phyloP scores from a whole-genome alignment of 2,329 filamentous ascomycete species.

The Stachybotrys echinatus region DNA sequence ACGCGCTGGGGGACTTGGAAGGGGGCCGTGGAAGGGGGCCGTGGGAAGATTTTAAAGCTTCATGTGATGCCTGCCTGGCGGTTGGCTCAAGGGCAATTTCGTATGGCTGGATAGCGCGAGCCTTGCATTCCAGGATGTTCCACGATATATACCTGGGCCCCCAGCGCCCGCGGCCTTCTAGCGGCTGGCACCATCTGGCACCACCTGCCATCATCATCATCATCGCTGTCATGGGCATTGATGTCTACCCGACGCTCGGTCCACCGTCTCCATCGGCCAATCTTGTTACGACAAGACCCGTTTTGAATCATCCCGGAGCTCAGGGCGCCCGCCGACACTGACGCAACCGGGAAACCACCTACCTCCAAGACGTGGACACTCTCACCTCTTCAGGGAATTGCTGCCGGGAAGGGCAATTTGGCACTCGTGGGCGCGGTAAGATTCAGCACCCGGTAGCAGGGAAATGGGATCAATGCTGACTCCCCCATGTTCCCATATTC shows the following conservation, averaged over 20 bases:
- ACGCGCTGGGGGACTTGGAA: too few relatives aligned
- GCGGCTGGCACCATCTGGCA: neutral
- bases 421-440: neutral
- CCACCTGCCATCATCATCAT: neutral
- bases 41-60: neutral
- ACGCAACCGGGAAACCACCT: neutral
- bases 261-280: neutral
- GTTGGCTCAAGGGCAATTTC: neutral
- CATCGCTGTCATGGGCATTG: neutral
- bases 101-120: neutral
- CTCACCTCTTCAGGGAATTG: neutral
- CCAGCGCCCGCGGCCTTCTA: neutral
- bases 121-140: neutral
- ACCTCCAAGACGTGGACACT: too few relatives aligned
- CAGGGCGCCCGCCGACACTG: too few relatives aligned
- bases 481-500: too few relatives aligned
- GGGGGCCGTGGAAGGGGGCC: neutral
- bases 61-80: neutral
- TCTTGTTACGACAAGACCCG: neutral
- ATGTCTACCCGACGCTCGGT: neutral
- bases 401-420: neutral
- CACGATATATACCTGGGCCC: neutral
- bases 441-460: neutral
- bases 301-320: neutral
- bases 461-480: too few relatives aligned